phyloP scores from a whole-genome alignment of 768 basidiomycete genomes.

The Kwoniella botswanensis region DNA sequence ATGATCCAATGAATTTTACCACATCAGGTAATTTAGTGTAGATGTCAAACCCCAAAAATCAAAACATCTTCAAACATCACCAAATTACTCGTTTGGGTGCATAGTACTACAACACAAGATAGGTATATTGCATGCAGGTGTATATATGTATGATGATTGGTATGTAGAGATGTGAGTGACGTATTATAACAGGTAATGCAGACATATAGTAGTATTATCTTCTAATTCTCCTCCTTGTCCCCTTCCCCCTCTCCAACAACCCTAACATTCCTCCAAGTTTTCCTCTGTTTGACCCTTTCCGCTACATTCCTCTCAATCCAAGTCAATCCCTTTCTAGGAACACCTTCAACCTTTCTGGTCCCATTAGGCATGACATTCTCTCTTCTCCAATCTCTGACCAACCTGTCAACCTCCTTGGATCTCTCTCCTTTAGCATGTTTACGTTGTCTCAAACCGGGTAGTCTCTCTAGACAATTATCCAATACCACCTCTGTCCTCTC shows the following conservation, averaged over 20 bases:
- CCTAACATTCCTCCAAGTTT: constrained; percentile 32
- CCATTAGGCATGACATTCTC: constrained; percentile 31
- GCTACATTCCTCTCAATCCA: constrained; percentile 26
- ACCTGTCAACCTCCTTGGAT: constrained; percentile 27
- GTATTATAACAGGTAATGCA: neutral
- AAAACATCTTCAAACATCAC: neutral
- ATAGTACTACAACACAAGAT: neutral
- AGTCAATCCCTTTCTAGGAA: constrained; percentile 12
- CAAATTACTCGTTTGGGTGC: neutral
- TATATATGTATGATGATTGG: neutral
- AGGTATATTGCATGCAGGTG: constrained; percentile 15
- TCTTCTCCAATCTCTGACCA: constrained; percentile 26
- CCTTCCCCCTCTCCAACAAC: constrained; percentile 1
- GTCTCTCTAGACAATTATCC: constrained; percentile 63
- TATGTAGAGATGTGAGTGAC: neutral
- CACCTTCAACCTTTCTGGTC: constrained; percentile 23
- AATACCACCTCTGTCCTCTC: constrained; percentile 69
- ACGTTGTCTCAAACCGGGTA: constrained; percentile 48
- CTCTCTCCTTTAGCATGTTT: constrained; percentile 28
- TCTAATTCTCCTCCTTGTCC: neutral
- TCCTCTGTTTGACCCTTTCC: constrained; percentile 26
- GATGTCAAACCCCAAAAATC: constrained; percentile 7
- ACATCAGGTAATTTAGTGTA: constrained; percentile 5
- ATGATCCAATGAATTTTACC: neutral
- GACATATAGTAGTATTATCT: neutral